Base-by-base conservation (phyloP, 768 basidiomycete genomes). In the Mycena filopes region DNA sequence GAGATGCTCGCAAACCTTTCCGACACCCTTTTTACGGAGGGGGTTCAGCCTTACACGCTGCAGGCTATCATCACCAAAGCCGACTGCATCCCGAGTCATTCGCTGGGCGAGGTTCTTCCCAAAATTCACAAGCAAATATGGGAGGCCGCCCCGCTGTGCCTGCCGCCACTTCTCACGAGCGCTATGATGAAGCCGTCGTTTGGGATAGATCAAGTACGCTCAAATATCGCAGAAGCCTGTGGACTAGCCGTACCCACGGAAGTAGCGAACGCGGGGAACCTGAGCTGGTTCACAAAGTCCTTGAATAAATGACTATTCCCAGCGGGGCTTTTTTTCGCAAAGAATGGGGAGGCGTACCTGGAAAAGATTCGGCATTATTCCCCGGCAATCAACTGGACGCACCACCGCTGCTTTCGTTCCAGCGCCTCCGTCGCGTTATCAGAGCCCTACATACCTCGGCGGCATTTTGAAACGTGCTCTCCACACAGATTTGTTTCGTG, bases 51-150 rank as follows among this genome's bases (percentile, higher is more conserved):
- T 2, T 88, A 87, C 74, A 90, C 90, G 0, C 76, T 93, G 2
- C 92, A 94, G 70, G 82, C 90, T 2, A 78, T 94, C 62, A 84
- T 93, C 68, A 93, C 92, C 45, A 93, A 92, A 75, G 83, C 82
- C 1, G 92, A 94, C 74, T 76, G 76, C 5, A 78, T 91, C 6
- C 77, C 80, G 3, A 70, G 75, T 10, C 70, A 80, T 26, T 55
- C 50, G 46, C 74, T 83, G 3, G 63, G 75, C 11, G 62, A 72
- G 15, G 76, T 75, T 1, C 73, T 91, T 31, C 70, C 77, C 28
- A 74, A 74, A 45, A 82, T 91, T 56, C 81, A 78, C 60, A 73
- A 79, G 55, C 80, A 84, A 26, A 87, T 93, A 68, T 86, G 83
- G 71, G 78, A 83, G 21, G 76, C 78, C 0, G 81, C 84, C 9